phyloP scores from a whole-genome alignment of 1,284 basidiomycete genomes.

The Malassezia japonica region DNA sequence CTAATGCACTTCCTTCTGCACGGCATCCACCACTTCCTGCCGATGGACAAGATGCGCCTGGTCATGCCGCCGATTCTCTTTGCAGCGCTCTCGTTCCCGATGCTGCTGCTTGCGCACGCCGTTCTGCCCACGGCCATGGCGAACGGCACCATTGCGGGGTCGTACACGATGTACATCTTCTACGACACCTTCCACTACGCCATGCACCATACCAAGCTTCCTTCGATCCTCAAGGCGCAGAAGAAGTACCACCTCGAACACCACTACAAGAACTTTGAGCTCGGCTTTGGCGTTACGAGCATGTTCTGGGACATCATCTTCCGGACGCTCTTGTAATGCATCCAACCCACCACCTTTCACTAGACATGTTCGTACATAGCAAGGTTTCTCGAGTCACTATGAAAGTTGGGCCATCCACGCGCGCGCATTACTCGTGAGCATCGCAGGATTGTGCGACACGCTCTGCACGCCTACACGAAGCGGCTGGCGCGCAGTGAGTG shows the following conservation, averaged over 20 bases:
- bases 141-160: constrained; percentile 83
- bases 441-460: constrained; percentile 9
- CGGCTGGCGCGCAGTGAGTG: constrained; percentile 6
- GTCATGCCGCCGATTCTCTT: constrained; percentile 96
- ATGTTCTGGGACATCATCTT: constrained; percentile 94
- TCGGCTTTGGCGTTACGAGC: constrained; percentile 91
- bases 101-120: constrained; percentile 73
- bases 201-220: constrained; percentile 54
- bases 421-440: constrained; percentile 9
- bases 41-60: constrained; percentile 74
- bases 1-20: constrained; percentile 86
- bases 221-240: constrained; percentile 75
- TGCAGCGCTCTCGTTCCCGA: constrained; percentile 66
- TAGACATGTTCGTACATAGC: too few relatives aligned
- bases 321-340: constrained; percentile 55
- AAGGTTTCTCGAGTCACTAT: too few relatives aligned
- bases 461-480: constrained; percentile 3
- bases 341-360: too few relatives aligned
- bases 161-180: constrained; percentile 76
- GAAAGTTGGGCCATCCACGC: too few relatives aligned
- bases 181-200: constrained; percentile 49
- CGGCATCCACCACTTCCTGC: constrained; percentile 94
- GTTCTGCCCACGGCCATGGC: constrained; percentile 74
- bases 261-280: constrained; percentile 78
- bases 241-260: constrained; percentile 98